Evolutionary conservation across 2,329 filamentous ascomycete genomes (phyloP).

Genomic region (Cadophora sp.): DNA sequence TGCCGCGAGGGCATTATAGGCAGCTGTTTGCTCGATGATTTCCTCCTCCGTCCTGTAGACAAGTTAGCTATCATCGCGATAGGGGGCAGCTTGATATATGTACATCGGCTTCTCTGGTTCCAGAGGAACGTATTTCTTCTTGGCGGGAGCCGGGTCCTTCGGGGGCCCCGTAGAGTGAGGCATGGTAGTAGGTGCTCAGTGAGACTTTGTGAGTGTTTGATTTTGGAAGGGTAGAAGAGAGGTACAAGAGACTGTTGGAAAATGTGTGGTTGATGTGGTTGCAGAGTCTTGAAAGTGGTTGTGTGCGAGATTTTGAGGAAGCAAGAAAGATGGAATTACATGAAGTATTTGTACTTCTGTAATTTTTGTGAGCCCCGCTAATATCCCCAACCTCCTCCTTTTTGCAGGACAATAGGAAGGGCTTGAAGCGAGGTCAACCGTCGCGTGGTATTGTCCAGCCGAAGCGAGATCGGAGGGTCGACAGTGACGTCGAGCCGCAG

Average conservation of each 20-base stretch:
- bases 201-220: not conserved
- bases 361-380: not conserved
- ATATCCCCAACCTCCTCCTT: constrained; percentile 7
- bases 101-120: constrained; percentile 6
- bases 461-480: not conserved
- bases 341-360: not conserved
- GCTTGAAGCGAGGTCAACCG: not conserved
- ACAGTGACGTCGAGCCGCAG: not conserved
- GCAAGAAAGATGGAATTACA: not conserved
- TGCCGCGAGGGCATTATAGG: not conserved
- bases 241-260: too few relatives aligned
- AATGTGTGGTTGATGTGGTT: not conserved
- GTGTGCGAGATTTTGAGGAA: not conserved
- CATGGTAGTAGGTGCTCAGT: not conserved
- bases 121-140: not conserved
- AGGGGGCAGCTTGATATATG: not conserved
- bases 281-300: not conserved
- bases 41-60: not conserved
- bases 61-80: not conserved
- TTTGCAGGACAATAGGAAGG: constrained; percentile 14
- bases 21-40: not conserved
- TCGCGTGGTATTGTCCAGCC: not conserved
- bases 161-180: not conserved
- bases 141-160: not conserved
- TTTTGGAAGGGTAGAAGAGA: not conserved